Evolutionary conservation across 805 yeast genomes (phyloP).

Genomic region (Torulaspora gathmanii): DNA sequence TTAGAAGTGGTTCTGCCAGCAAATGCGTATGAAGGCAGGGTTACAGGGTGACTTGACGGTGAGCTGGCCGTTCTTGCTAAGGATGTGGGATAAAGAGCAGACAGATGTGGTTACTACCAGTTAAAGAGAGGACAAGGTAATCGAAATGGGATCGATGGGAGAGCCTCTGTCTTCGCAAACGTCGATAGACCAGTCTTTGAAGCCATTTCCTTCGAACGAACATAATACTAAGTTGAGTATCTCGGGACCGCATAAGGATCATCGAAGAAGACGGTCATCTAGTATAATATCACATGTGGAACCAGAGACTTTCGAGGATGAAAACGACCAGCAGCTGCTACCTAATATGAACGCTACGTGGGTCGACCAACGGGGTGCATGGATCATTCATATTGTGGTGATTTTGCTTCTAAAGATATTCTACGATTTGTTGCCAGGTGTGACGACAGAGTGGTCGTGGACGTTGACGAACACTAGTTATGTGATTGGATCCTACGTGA

Average conservation of each 20-base stretch:
- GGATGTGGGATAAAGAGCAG: neutral
- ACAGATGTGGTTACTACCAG: neutral
- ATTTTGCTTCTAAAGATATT: conserved; percentile 68
- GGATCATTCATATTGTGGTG: conserved; percentile 87
- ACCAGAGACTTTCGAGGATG: conserved; percentile 88
- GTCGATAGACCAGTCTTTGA: conserved; percentile 18
- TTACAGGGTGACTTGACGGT: no score
- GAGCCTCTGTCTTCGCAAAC: conserved; percentile 8
- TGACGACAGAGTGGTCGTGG: conserved; percentile 84
- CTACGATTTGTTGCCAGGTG: conserved; percentile 75
- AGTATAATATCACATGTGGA: conserved; percentile 87
- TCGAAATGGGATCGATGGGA: neutral
- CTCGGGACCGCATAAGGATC: conserved; percentile 35
- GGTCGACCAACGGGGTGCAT: conserved; percentile 95
- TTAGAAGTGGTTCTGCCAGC: neutral
- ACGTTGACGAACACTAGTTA: conserved; percentile 87
- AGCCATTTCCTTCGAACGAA: conserved; percentile 33
- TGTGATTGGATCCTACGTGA: conserved; percentile 84
- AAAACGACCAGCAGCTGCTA: conserved; percentile 81
- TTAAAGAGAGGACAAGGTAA: no score
- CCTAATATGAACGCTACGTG: conserved; percentile 92
- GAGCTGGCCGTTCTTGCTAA: neutral
- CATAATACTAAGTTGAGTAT: conserved; percentile 9
- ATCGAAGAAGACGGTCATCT: conserved; percentile 71
- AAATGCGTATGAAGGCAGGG: no score